Percentiles rank a stretch among this genome's conserved stretches.
phyloP scores from a whole-genome alignment of 2,329 filamentous ascomycete genomes.

The Penicillium sp. region DNA sequence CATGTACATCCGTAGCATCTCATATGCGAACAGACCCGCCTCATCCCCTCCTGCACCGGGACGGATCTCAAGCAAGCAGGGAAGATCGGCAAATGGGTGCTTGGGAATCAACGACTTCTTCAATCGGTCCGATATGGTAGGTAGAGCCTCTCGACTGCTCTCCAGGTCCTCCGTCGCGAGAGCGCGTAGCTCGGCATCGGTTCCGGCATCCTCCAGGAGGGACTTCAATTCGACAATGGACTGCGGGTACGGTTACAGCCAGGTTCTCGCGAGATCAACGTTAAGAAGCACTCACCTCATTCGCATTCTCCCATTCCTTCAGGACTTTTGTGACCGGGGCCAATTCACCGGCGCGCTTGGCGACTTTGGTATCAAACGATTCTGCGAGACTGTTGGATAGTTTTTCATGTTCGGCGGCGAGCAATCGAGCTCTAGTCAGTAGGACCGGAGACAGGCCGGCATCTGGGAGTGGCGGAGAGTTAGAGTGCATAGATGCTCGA shows the following conservation, averaged over 20 bases:
- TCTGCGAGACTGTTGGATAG: constrained; percentile 53
- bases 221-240: constrained; percentile 67
- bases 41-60: constrained; percentile 91
- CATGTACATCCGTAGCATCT: constrained; percentile 87
- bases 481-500: constrained; percentile 2
- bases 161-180: constrained; percentile 68
- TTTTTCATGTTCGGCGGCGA: constrained; percentile 56
- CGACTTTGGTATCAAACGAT: constrained; percentile 55
- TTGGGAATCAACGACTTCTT: constrained; percentile 77
- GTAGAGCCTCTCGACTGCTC: constrained; percentile 62
- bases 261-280: neutral
- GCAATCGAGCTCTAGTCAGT: constrained; percentile 54
- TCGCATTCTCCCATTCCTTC: constrained; percentile 58
- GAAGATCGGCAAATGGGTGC: constrained; percentile 85
- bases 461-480: constrained; percentile 14
- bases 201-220: constrained; percentile 67
- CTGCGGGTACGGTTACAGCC: constrained; percentile 26
- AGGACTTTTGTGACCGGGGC: constrained; percentile 52
- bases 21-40: constrained; percentile 83
- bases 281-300: constrained; percentile 46
- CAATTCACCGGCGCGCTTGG: constrained; percentile 59
- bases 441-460: constrained; percentile 53
- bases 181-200: constrained; percentile 58
- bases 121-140: constrained; percentile 63
- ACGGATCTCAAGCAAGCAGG: constrained; percentile 86